Conservation (phyloP, 2,329 filamentous ascomycete species). For the Fusarium cyanostomum region DNA sequence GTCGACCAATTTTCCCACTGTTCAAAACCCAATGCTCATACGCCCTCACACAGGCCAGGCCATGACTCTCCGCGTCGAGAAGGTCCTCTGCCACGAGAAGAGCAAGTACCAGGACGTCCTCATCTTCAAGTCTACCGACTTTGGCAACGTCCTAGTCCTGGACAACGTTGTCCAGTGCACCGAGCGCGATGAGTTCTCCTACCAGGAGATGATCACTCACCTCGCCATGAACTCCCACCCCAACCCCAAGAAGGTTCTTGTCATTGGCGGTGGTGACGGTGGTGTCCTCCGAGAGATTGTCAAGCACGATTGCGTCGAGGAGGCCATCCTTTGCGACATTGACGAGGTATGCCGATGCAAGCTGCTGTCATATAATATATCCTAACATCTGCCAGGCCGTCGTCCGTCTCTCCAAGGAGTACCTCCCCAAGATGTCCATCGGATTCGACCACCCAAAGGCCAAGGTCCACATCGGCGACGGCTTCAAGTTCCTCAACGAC, state of each 20-base stretch:
- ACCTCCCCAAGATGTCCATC: constrained; percentile 91
- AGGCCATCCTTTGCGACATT: constrained; percentile 97
- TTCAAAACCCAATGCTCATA: constrained; percentile 3
- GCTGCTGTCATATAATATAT: constrained; percentile 38
- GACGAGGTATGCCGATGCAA: constrained; percentile 73
- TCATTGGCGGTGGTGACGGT: constrained; percentile 97
- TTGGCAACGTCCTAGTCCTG: constrained; percentile 94
- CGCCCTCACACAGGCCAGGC: constrained; percentile 74
- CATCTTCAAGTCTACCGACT: constrained; percentile 97
- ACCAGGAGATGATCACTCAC: constrained; percentile 99
- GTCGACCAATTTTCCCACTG: background rate
- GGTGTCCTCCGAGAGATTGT: constrained; percentile 98
- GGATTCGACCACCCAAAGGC: constrained; percentile 95
- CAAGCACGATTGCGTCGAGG: constrained; percentile 97
- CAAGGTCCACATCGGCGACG: constrained; percentile 92
- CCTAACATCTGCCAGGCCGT: constrained; percentile 73
- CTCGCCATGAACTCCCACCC: constrained; percentile 98
- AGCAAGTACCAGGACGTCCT: constrained; percentile 99
- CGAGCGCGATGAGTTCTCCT: constrained; percentile 98
- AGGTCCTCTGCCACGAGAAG: constrained; percentile 99
- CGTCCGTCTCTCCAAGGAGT: constrained; percentile 98
- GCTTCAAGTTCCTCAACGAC: constrained; percentile 97
- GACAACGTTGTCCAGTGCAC: constrained; percentile 99
- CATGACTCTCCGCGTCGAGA: constrained; percentile 98
- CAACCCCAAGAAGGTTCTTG: constrained; percentile 96